Conservation (phyloP, 2,329 filamentous ascomycete species). For the Curvularia sp. region DNA sequence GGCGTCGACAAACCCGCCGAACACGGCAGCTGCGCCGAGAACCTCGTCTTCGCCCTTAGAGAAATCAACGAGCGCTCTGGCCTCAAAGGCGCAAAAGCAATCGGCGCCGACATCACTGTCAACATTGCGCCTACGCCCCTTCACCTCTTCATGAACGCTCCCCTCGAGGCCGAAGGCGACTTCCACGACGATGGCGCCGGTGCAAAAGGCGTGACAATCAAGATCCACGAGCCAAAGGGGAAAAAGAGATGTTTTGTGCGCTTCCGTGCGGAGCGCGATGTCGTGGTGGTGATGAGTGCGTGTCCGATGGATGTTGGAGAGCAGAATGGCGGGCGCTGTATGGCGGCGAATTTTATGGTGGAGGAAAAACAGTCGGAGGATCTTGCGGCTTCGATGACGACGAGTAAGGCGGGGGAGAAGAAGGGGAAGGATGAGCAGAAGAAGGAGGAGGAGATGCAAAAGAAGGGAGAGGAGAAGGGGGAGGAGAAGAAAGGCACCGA, state of each 20-base stretch:
- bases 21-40: slow-evolving; percentile 58
- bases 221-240: slow-evolving; percentile 42
- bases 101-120: slow-evolving; percentile 58
- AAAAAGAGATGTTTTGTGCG: slow-evolving; percentile 47
- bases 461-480: not conserved
- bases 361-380: slow-evolving; percentile 41
- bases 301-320: slow-evolving; percentile 49
- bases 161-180: slow-evolving; percentile 27
- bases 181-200: slow-evolving; percentile 29
- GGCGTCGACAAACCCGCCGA: slow-evolving; percentile 55
- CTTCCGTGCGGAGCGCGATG: slow-evolving; percentile 46
- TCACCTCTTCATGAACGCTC: slow-evolving; percentile 53
- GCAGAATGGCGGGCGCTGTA: slow-evolving; percentile 48
- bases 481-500: slow-evolving; percentile 7
- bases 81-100: slow-evolving; percentile 54
- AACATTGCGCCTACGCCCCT: slow-evolving; percentile 57
- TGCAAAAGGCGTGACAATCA: slow-evolving; percentile 39
- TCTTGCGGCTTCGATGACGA: slow-evolving; percentile 21
- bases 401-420: not conserved
- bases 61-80: slow-evolving; percentile 57
- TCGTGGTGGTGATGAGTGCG: slow-evolving; percentile 49
- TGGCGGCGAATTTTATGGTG: slow-evolving; percentile 51
- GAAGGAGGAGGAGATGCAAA: not conserved
- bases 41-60: slow-evolving; percentile 57
- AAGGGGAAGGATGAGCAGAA: not conserved